Evolutionary conservation across 495 filamentous ascomycete genomes (phyloP).

Genomic region (Penicillium paradoxum): DNA sequence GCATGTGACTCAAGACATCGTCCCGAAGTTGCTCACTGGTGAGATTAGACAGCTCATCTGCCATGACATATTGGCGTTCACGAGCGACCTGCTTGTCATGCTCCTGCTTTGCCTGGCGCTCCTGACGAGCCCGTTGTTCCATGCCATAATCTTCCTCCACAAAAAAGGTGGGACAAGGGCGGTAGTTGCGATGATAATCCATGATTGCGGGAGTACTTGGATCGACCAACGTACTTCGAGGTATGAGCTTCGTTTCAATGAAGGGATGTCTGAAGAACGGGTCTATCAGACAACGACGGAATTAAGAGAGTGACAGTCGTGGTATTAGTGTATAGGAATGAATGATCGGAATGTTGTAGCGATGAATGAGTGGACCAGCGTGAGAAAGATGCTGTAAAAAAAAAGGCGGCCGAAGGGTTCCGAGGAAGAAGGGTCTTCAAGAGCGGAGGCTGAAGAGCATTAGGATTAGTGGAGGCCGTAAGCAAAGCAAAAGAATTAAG

Average conservation of each 20-base stretch:
- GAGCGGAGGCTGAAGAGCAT: slow-evolving; percentile 44
- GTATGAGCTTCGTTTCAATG: slow-evolving; percentile 23
- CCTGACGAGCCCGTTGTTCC: slow-evolving; percentile 25
- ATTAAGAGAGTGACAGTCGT: slow-evolving; percentile 54
- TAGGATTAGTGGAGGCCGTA: slow-evolving; percentile 29
- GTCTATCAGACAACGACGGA: slow-evolving; percentile 43
- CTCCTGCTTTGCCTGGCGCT: slow-evolving; percentile 46
- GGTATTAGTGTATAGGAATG: slow-evolving; percentile 38
- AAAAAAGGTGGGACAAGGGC: slow-evolving; percentile 75
- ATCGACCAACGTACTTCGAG: slow-evolving; percentile 2
- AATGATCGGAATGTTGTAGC: slow-evolving; percentile 55
- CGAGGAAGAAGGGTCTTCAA: slow-evolving; percentile 34
- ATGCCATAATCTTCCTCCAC: slow-evolving; percentile 66
- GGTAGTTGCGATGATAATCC: slow-evolving; percentile 60
- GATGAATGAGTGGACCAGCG: slow-evolving; percentile 43
- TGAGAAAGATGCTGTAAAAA: slow-evolving; percentile 36
- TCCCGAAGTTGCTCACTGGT: slow-evolving; percentile 86
- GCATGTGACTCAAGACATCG: slow-evolving; percentile 88
- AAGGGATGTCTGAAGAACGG: slow-evolving; percentile 33
- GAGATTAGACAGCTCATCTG: slow-evolving; percentile 76
- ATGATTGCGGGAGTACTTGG: slow-evolving; percentile 46
- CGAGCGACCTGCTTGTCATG: slow-evolving; percentile 67
- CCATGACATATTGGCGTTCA: slow-evolving; percentile 76
- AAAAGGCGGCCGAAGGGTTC: slow-evolving; percentile 35
- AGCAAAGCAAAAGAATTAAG: neutral